These are phyloP conservation scores for Aaosphaeria arxii DNA, from an alignment of 2,329 filamentous ascomycete genomes.

Conservation along the genomic window DNA sequence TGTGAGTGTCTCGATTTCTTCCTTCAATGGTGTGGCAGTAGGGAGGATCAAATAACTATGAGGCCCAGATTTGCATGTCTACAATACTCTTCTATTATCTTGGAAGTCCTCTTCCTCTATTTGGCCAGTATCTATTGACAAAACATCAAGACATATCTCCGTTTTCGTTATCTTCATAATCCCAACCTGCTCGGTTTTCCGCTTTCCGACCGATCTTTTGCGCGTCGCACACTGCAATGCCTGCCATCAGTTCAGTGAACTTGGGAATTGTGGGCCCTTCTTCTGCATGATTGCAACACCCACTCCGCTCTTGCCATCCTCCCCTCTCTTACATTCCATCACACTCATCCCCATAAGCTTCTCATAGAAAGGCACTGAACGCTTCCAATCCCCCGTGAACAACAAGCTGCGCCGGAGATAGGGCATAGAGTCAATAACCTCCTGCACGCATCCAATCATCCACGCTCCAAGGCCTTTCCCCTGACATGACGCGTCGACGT, in stretches of 20 bases:
- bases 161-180: too few species aligned
- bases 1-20: too few species aligned
- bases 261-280: background rate
- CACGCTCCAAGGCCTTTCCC: slow-evolving; percentile 7
- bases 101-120: too few species aligned
- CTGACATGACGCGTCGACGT: slow-evolving; percentile 3
- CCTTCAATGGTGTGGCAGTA: too few species aligned
- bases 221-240: too few species aligned
- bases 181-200: too few species aligned
- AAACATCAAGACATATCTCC: too few species aligned
- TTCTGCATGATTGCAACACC: slow-evolving; percentile 5
- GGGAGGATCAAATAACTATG: too few species aligned
- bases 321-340: background rate
- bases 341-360: slow-evolving; percentile 6
- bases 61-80: too few species aligned
- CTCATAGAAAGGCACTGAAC: slow-evolving; percentile 10
- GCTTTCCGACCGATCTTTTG: too few species aligned
- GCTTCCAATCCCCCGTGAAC: slow-evolving; percentile 7
- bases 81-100: too few species aligned
- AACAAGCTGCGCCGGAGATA: slow-evolving; percentile 7
- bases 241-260: background rate
- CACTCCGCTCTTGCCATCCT: background rate
- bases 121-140: too few species aligned
- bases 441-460: slow-evolving; percentile 6
- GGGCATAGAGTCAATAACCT: slow-evolving; percentile 8